A percentile compares a stretch with the other conserved stretches of the same genome.
These are phyloP conservation scores for Polychaeton citri DNA, from an alignment of 2,329 filamentous ascomycete species.

Conservation along the genomic window DNA sequence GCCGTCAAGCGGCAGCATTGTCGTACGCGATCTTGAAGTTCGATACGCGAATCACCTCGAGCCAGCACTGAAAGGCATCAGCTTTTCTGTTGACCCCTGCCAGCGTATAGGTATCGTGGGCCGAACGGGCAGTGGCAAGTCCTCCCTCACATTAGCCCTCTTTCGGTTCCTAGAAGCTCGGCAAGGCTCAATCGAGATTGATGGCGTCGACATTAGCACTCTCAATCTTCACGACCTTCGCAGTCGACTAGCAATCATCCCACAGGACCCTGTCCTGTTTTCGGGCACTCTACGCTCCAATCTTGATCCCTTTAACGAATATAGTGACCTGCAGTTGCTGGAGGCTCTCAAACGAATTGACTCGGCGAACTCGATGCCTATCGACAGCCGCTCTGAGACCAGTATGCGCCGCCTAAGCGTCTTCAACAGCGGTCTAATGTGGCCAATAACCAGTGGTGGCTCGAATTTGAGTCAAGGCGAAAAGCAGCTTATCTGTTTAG, in stretches of 20 bases:
- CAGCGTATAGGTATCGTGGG: slow-evolving; percentile 87
- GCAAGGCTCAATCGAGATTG: slow-evolving; percentile 3
- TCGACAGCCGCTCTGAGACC: slow-evolving; percentile 54
- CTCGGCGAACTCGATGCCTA: slow-evolving; percentile 29
- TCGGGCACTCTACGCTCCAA: slow-evolving; percentile 65
- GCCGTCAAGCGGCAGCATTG: slow-evolving; percentile 67
- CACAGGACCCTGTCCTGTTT: slow-evolving; percentile 71
- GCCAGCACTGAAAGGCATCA: slow-evolving; percentile 63
- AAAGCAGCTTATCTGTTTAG: slow-evolving; percentile 81
- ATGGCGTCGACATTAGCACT: not conserved
- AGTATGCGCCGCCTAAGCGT: slow-evolving; percentile 67
- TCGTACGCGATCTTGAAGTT: slow-evolving; percentile 74
- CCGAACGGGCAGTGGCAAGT: slow-evolving; percentile 67
- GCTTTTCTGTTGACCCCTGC: slow-evolving; percentile 63
- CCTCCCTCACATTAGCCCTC: slow-evolving; percentile 58
- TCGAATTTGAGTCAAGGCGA: slow-evolving; percentile 86
- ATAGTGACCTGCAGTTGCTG: slow-evolving; percentile 53
- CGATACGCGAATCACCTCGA: slow-evolving; percentile 73
- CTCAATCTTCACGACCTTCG: slow-evolving; percentile 2
- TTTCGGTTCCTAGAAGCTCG: slow-evolving; percentile 58
- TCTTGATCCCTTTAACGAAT: slow-evolving; percentile 61
- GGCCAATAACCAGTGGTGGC: no score
- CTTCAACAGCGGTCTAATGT: no score
- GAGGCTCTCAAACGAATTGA: slow-evolving; percentile 60
- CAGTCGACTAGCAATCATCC: slow-evolving; percentile 64